phyloP scores from a whole-genome alignment of 2,329 filamentous ascomycete species.

The Monosporascus ibericus region DNA sequence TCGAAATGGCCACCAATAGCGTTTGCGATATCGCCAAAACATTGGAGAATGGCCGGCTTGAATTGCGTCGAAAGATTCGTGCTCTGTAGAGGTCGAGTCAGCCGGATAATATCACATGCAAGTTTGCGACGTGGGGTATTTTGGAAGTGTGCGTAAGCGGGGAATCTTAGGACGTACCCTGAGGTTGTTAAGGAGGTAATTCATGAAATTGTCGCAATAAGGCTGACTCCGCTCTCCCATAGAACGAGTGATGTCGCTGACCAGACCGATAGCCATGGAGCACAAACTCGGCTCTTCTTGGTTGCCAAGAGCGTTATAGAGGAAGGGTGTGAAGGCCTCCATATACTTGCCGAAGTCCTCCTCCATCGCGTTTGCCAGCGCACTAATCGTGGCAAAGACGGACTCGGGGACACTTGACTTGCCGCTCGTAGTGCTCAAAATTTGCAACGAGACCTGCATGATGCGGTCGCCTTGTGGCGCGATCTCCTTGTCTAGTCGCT shows the following conservation, averaged over 20 bases:
- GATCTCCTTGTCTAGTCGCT: conserved; percentile 86
- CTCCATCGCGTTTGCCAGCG: conserved; percentile 85
- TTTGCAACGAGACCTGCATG: conserved; percentile 81
- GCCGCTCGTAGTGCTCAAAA: conserved; percentile 67
- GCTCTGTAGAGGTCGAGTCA: conserved; percentile 45
- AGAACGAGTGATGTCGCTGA: conserved; percentile 92
- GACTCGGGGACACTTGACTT: conserved; percentile 95
- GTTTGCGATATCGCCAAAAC: conserved; percentile 94
- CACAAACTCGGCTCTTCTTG: conserved; percentile 92
- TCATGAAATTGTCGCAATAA: conserved; percentile 97
- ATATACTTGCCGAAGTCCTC: conserved; percentile 96
- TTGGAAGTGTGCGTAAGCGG: conserved; percentile 1
- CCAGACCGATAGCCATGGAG: conserved; percentile 94
- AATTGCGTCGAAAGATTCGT: conserved; percentile 88
- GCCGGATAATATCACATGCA: no score
- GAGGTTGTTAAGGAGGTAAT: conserved; percentile 88
- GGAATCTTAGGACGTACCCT: conserved; percentile 47
- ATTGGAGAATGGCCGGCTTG: conserved; percentile 96
- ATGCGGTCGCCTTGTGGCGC: conserved; percentile 85
- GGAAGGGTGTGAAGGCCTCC: conserved; percentile 86
- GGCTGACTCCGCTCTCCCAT: conserved; percentile 86
- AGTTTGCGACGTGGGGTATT: no score
- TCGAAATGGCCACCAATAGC: conserved; percentile 91
- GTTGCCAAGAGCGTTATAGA: conserved; percentile 91
- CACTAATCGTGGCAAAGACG: conserved; percentile 85